Evolutionary conservation across 768 basidiomycete species (phyloP), one percentile per base, ranked within the genome.

Genomic region (Naganishia randhawae): DNA sequence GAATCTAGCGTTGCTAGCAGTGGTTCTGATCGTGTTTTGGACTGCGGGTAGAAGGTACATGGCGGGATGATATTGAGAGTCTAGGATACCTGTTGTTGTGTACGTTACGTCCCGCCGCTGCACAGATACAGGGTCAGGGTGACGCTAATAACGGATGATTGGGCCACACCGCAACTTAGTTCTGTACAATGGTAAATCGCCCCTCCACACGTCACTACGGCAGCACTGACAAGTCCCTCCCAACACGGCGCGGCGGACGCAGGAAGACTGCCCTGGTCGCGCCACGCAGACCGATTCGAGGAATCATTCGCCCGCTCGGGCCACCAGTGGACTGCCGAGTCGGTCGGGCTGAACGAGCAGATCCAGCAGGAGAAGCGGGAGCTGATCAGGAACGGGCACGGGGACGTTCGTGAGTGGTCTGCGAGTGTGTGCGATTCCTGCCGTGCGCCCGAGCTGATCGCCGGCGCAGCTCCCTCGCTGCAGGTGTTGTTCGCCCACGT

Each of bases 1-100:
- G 19, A 0, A 50, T 25, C 5, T n/a, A 8, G 29, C 8, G 11
- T 10, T 27, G 22, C 19, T 27, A 14, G 16, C 25, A 53, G 33
- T 33, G 14, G 51, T 22, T 13, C 22, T 11, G 32, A 10, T 51
- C 29, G n/a, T 33, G 10, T 27, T 37, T n/a, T n/a, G n/a, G n/a
- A n/a, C n/a, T n/a, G n/a, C n/a, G n/a, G 7, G 22, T 37, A 69
- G 68, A 63, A 35, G 50, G 53, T 17, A 65, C 69, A 14, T 41
- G 69, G 32, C 29, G 69, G n/a, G 69, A 69, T 50, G 69, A 69
- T 41, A 53, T 69, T 14, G 69, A 69, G 25, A 69, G 69, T 54
- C 41, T 63, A n/a, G 63, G 39, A 16, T 69, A 65, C 27, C 22
- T 65, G 39, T 27, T 69, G 8, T 51, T 65, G 13, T 69, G 69